Evolutionary conservation across 2,329 filamentous ascomycete genomes (phyloP), one percentile per base, ranked within the genome.

Genomic region (Fusarium sp.): DNA sequence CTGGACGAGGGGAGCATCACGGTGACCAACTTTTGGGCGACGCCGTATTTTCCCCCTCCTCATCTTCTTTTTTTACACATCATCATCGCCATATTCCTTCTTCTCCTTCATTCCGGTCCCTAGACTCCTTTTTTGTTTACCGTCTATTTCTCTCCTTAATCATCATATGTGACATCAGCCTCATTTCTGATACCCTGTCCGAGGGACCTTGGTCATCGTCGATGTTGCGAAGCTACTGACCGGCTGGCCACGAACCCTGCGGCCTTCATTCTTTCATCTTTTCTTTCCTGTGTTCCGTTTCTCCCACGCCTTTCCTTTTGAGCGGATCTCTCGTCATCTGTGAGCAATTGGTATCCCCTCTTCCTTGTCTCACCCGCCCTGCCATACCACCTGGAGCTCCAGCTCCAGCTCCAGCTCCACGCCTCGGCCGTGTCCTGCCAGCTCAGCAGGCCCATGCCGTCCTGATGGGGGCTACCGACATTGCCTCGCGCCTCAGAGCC

Each of bases 401-500:
- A 62, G 40, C 40, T 45, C 40, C 40, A 38, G 37, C 32, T 56
- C 50, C 59, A 52, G 71, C 63, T 73, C 63, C 62, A 62, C 61
- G 57, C 58, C 63, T 54, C 60, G 35, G 63, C 62, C 54, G 69
- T 63, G 66, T 63, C 63, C 67, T 62, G 67, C 65, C 66, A 62
- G 69, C 63, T 50, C 30, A 65, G 66, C 63, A 65, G 66, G 59
- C 56, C 57, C 68, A 76, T 76, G 73, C 72, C 63, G 62, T 71
- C 59, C 65, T 71, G 64, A 87, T 87, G 86, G 85, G 84, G 68
- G 74, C 76, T 63, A 75, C 78, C 40, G 85, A 87, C 72, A 78
- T 88, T 66, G 84, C 81, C 76, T 83, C 86, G 71, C 86, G 85
- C 72, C 82, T 88, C 76, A 84, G 84, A 79, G 85, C 85, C 76